phyloP scores from a whole-genome alignment of 805 yeast genomes.

The Candida sanyiensis region DNA sequence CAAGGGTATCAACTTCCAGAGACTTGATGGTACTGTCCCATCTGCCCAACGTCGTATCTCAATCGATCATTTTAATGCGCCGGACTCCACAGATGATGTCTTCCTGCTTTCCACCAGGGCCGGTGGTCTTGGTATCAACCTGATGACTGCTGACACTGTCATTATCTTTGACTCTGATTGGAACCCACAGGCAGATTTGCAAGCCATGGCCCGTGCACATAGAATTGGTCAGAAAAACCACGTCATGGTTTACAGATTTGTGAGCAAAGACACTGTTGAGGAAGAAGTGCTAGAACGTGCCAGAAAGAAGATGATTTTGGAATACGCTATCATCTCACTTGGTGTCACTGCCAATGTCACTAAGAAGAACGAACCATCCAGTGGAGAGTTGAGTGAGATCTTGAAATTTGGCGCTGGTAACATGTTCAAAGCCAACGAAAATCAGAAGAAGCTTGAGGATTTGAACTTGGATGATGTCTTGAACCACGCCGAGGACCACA shows the following conservation, averaged over 20 bases:
- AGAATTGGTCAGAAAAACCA: slow-evolving; percentile 99
- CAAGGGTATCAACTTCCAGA: slow-evolving; percentile 82
- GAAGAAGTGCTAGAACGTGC: slow-evolving; percentile 97
- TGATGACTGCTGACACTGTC: slow-evolving; percentile 99
- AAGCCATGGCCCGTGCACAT: slow-evolving; percentile 99
- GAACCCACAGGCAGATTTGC: slow-evolving; percentile 99
- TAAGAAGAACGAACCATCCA: slow-evolving; percentile 65
- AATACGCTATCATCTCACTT: slow-evolving; percentile 92
- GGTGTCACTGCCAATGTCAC: slow-evolving; percentile 77
- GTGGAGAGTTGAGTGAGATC: slow-evolving; percentile 85
- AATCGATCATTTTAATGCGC: slow-evolving; percentile 94
- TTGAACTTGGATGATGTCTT: slow-evolving; percentile 93
- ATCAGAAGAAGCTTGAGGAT: slow-evolving; percentile 92
- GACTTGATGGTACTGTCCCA: slow-evolving; percentile 95
- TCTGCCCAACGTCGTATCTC: slow-evolving; percentile 90
- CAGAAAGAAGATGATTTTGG: slow-evolving; percentile 95
- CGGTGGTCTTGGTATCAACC: slow-evolving; percentile 96
- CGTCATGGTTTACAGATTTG: slow-evolving; percentile 95
- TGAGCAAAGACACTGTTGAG: slow-evolving; percentile 96
- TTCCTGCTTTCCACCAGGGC: slow-evolving; percentile 93
- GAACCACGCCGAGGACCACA: slow-evolving; percentile 95
- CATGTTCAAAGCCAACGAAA: slow-evolving; percentile 93
- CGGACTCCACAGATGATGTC: slow-evolving; percentile 86
- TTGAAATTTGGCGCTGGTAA: slow-evolving; percentile 97
- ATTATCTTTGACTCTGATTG: slow-evolving; percentile 97